phyloP scores from a whole-genome alignment of 495 filamentous ascomycete genomes.

The Cairneyella variabilis region DNA sequence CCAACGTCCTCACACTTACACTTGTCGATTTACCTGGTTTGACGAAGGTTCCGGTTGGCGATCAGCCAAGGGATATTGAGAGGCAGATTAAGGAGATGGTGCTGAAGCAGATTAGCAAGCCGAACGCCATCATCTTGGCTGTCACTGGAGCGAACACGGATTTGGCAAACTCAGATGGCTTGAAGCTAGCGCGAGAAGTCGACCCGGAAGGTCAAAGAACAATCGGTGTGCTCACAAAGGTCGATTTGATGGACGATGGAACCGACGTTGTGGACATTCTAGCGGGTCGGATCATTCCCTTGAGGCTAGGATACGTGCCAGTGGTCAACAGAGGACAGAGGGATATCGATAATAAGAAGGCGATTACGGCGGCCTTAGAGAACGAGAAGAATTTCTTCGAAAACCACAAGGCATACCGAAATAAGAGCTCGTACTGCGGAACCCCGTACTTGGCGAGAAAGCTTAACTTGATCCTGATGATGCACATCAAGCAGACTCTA shows the following conservation, averaged over 20 bases:
- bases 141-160: constrained; percentile 97
- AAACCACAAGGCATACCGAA: constrained; percentile 96
- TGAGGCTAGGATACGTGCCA: constrained; percentile 94
- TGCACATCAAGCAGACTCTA: constrained; percentile 99
- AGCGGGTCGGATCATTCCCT: constrained; percentile 93
- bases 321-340: constrained; percentile 99
- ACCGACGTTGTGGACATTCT: constrained; percentile 99
- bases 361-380: constrained; percentile 89
- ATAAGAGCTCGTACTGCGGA: constrained; percentile 98
- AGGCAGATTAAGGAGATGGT: constrained; percentile 98
- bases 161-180: constrained; percentile 95
- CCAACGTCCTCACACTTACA: constrained; percentile 95
- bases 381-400: constrained; percentile 97
- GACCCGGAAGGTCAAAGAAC: constrained; percentile 98
- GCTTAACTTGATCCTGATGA: constrained; percentile 98
- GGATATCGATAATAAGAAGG: constrained; percentile 95
- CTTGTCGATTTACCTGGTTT: constrained; percentile 96
- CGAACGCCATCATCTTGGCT: constrained; percentile 95
- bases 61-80: constrained; percentile 98
- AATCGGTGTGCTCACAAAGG: constrained; percentile 98
- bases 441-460: constrained; percentile 96
- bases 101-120: constrained; percentile 95
- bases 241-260: constrained; percentile 98
- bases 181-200: constrained; percentile 95
- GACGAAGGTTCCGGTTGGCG: constrained; percentile 96